Base-by-base conservation (phyloP, 2,329 filamentous ascomycete genomes). In the Talaromyces sp. region DNA sequence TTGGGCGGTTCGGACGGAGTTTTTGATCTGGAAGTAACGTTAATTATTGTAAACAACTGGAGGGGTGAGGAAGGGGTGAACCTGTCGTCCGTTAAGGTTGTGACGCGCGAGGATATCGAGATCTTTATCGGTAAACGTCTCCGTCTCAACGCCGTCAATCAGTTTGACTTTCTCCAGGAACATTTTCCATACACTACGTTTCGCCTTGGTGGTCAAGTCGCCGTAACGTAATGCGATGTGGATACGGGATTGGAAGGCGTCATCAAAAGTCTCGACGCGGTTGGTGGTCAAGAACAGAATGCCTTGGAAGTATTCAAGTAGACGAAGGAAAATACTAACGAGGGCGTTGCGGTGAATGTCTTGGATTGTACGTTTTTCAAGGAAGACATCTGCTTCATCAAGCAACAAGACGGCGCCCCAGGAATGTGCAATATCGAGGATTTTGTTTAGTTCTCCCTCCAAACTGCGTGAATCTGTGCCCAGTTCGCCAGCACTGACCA, bases 231-330 rank as follows among this genome's bases (percentile, higher is more conserved):
- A 82, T 0, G 92, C 91, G 70, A 96, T 89, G 75, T 96, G 92
- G 67, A 96, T 96, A 27, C 93, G 87, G 10, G 88, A 91, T 74
- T 95, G 90, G 82, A 96, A 96, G 0, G 93, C 93, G 67, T 95
- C 91, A 71, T 97, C 93, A 72, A 97, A 96, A 0, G 91, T 93
- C 80, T 89, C 80, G 0, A 96, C 91, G 1, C 92, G 87, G 74
- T 96, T 96, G 2, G 93, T 96, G 0, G 93, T 97, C 31, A 97
- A 78, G 80, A 97, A 96, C 4, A 96, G 77, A 62, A 96, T 96
- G 3, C 93, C 93, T 73, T 96, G 91, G 79, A 96, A 96, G 76
- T 96, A 97, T 77, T 97, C 93, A 0, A 97, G 83, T 64, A 94
- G 84, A 0, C 92, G 88, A 2, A 97, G 81, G 82, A 97, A 97